Evolutionary conservation across 192 early-diverging fungal genomes (phyloP).

Genomic region (Kappamyces sp.): DNA sequence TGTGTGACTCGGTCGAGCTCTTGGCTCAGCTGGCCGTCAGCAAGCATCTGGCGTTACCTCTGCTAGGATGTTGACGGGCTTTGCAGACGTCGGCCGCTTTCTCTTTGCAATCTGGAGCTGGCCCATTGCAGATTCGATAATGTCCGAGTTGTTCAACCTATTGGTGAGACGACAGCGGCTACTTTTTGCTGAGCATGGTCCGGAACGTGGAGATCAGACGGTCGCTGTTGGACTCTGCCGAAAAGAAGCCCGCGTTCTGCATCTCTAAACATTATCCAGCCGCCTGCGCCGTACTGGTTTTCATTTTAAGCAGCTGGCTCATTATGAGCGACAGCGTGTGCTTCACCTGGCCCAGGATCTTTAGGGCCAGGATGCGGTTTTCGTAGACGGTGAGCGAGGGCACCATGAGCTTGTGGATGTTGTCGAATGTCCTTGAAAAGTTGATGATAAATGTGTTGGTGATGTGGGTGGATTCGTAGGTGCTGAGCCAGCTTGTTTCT

Average conservation of each 20-base stretch:
- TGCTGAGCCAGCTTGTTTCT: slow-evolving; percentile 24
- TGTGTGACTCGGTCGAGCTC: slow-evolving; percentile 36
- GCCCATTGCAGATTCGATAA: not conserved
- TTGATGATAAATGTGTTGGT: slow-evolving; percentile 42
- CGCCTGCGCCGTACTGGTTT: not conserved
- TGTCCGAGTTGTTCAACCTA: slow-evolving; percentile 8
- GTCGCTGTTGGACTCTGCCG: slow-evolving; percentile 19
- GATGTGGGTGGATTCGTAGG: slow-evolving; percentile 25
- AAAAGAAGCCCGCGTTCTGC: slow-evolving; percentile 29
- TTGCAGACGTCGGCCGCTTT: too few species aligned
- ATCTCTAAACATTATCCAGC: slow-evolving; percentile 14
- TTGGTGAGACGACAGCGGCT: not conserved
- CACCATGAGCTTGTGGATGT: slow-evolving; percentile 25
- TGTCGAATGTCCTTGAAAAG: slow-evolving; percentile 35
- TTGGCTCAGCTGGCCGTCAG: slow-evolving; percentile 26
- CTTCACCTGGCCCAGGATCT: slow-evolving; percentile 32
- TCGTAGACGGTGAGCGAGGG: slow-evolving; percentile 19
- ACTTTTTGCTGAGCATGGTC: slow-evolving; percentile 35
- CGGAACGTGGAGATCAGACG: slow-evolving; percentile 33
- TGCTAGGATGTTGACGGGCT: too few species aligned
- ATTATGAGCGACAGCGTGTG: slow-evolving; percentile 10
- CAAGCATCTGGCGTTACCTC: too few species aligned
- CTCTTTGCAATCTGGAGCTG: not conserved
- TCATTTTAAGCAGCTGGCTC: slow-evolving; percentile 4
- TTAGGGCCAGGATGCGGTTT: slow-evolving; percentile 28